phyloP scores from a whole-genome alignment of 1,139 yeast species.

The Geotrichum aggregatum region DNA sequence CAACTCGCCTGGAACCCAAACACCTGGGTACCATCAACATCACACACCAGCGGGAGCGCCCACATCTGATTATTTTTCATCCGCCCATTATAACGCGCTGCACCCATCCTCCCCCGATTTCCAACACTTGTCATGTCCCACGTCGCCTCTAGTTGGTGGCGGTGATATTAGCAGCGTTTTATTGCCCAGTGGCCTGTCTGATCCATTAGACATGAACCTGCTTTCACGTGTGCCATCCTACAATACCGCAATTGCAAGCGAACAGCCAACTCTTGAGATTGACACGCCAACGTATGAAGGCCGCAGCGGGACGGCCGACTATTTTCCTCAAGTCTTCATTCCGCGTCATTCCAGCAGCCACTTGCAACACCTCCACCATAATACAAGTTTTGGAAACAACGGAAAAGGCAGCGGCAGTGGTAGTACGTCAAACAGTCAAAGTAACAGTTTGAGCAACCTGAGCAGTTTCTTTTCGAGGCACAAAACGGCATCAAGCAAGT shows the following conservation, averaged over 20 bases:
- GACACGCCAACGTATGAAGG: constrained; percentile 21
- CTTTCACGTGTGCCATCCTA: constrained; percentile 79
- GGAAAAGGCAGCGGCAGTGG: neutral
- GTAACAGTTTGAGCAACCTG: constrained; percentile 3
- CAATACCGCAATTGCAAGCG: constrained; percentile 52
- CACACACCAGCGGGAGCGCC: neutral
- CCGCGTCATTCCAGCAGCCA: neutral
- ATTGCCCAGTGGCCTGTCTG: no score
- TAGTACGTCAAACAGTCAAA: no score
- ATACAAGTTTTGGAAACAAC: neutral
- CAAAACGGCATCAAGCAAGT: neutral
- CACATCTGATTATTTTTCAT: neutral
- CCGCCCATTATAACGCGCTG: neutral
- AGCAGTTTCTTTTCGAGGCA: neutral
- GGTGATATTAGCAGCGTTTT: no score
- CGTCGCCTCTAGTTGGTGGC: constrained; percentile 3
- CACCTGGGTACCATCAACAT: no score
- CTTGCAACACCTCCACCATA: no score
- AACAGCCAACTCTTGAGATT: constrained; percentile 25
- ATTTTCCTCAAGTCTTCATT: neutral
- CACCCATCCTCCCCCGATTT: neutral
- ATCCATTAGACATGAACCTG: constrained; percentile 22
- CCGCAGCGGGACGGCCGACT: neutral
- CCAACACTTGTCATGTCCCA: constrained; percentile 1
- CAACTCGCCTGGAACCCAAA: constrained; percentile 41